A percentile compares a stretch with the other conserved stretches of the same genome.
These are phyloP conservation scores for Zygoascus flipseniorum DNA, from an alignment of 805 yeast species.

Conservation along the genomic window DNA sequence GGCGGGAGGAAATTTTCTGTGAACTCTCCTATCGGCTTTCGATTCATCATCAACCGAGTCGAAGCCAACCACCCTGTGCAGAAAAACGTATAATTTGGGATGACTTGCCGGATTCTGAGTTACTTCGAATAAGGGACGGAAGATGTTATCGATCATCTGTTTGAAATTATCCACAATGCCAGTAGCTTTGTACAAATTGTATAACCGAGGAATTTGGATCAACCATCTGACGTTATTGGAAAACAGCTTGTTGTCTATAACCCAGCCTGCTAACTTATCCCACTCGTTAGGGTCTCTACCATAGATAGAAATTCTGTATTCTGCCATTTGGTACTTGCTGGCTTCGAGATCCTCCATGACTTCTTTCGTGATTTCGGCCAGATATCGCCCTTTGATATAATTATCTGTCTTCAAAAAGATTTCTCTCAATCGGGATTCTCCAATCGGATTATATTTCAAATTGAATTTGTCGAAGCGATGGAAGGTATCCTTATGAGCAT, in stretches of 20 bases:
- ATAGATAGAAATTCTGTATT: conserved; percentile 88
- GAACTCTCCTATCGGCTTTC: conserved; percentile 75
- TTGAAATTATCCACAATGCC: conserved; percentile 64
- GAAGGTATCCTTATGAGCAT: conserved; percentile 96
- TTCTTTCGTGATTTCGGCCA: conserved; percentile 90
- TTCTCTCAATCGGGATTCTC: conserved; percentile 95
- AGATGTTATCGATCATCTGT: conserved; percentile 69
- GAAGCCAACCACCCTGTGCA: conserved; percentile 93
- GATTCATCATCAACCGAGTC: conserved; percentile 99
- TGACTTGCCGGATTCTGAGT: conserved; percentile 74
- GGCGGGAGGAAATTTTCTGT: conserved; percentile 80
- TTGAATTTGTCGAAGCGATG: conserved; percentile 97
- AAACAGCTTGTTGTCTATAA: conserved; percentile 81
- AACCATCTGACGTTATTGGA: conserved; percentile 96
- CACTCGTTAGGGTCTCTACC: conserved; percentile 88
- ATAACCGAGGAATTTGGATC: conserved; percentile 88
- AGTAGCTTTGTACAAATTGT: conserved; percentile 76
- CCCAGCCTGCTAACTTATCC: conserved; percentile 94
- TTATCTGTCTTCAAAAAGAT: conserved; percentile 94
- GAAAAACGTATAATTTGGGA: conserved; percentile 83
- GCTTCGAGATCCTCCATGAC: conserved; percentile 91
- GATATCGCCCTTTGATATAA: conserved; percentile 75
- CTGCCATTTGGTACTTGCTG: conserved; percentile 95
- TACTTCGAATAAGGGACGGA: conserved; percentile 85
- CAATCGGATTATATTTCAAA: conserved; percentile 93